Base-by-base conservation (phyloP, 495 filamentous ascomycete genomes). In the Parathielavia appendiculata region DNA sequence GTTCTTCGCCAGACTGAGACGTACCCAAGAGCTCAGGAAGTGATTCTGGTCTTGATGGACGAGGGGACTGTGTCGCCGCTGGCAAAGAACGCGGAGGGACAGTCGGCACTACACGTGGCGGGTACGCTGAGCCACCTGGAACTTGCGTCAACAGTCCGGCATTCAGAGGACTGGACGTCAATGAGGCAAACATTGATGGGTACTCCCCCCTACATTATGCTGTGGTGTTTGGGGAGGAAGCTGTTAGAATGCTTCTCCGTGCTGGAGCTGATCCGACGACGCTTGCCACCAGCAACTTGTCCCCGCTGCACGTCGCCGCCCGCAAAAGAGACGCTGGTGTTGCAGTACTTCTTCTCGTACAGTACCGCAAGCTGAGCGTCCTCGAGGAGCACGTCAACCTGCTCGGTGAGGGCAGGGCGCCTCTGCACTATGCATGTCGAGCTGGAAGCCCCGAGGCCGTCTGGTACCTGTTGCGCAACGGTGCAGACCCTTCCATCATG, bases 371-470 rank as follows among this genome's bases (percentile, higher is more conserved):
- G 44, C 34, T 16, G 8, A 32, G n/a, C 34, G 35, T 34, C 14
- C 35, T 56, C n/a, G 44, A 32, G 10, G 19, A 30, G 20, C 34
- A 40, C 9, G 36, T 56, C n/a, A 55, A 65, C 17, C 50, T 43
- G 22, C 61, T 66, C 54, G 44, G 44, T 0, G 39, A 58, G 19
- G 61, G 64, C 12, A 63, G 65, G 56, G 60, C 67, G 9, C 63
- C 69, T n/a, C 54, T 71, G 6, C 62, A 67, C 43, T 66, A 63
- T 56, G 65, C 69, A 3, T 66, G 64, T 17, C 30, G 20, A 30
- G 45, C 47, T 12, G 45, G 52, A 9, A 43, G 44, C 4, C 16
- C 38, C 5, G 53, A 61, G 20, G 26, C 56, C 8, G 51, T 60
- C 17, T 56, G 51, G 22, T 11, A n/a, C 3, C 45, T 69, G 5